Evolutionary conservation across 2,329 filamentous ascomycete genomes (phyloP), one percentile per base, ranked within the genome.

Genomic region (Alternaria longipes): DNA sequence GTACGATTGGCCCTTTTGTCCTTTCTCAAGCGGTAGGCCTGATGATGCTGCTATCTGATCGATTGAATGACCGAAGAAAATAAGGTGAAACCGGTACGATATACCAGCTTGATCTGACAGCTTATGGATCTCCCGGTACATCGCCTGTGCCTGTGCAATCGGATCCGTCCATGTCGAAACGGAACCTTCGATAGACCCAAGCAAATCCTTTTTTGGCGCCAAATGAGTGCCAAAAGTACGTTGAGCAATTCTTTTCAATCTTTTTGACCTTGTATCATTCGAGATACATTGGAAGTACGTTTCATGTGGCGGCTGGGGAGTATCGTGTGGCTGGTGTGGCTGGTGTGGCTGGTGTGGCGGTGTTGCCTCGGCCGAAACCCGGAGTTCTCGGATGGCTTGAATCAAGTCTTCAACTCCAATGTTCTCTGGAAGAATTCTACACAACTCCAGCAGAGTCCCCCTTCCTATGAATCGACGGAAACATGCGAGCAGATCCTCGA

Each of bases 401-500:
- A 44, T 32, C 28, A 32, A 24, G 28, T 41, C 8, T 18, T 5
- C 34, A 41, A 34, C 34, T 20, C 8, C 5, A 41, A 40, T 26
- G n/a, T 14, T 41, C 26, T 53, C 38, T 44, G 36, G 50, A 32
- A 53, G 38, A 32, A 53, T 20, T n/a, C 8, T 5, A 53, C 36
- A 44, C 38, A 24, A 53, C 50, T 53, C 36, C 9, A 44, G 26
- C 34, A 44, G 14, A 53, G 50, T 53, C 8, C 36, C 50, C 12
- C 22, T 44, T 44, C 32, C 3, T 20, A 53, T 32, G 24, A 53
- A 53, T 20, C 32, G 16, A 44, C 8, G 24, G 38, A 53, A 53
- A 44, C 24, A 44, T 32, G 16, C 5, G 5, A 53, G 50, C 24
- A 53, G 34, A 26, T 24, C 38, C 50, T 53, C 16, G 7, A 28